Evolutionary conservation across 1,284 basidiomycete species (phyloP).

Genomic region (Leccinum insigne): DNA sequence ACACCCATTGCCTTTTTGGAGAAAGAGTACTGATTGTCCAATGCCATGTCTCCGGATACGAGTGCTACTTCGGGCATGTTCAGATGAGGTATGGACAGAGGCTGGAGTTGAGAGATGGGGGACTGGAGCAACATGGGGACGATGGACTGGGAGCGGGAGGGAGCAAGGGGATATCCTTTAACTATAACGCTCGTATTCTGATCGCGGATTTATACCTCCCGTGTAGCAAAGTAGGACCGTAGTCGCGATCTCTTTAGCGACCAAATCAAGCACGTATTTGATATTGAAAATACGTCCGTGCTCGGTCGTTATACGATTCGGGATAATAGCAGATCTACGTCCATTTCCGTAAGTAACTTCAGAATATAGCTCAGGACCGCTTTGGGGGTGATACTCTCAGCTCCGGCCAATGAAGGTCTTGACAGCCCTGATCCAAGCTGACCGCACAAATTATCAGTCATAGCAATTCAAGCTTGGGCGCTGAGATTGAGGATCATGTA

Average conservation of each 20-base stretch:
- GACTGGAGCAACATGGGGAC: constrained; percentile 16
- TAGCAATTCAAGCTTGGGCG: constrained; percentile 5
- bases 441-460: constrained; percentile 12
- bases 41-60: constrained; percentile 43
- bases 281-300: constrained; percentile 36
- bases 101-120: constrained; percentile 36
- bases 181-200: constrained; percentile 21
- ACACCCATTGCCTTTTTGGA: constrained; percentile 41
- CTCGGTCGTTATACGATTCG: constrained; percentile 31
- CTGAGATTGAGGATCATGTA: too few relatives aligned
- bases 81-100: constrained; percentile 55
- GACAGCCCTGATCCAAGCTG: constrained; percentile 21
- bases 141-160: constrained; percentile 10
- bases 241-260: constrained; percentile 26
- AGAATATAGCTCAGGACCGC: constrained; percentile 9
- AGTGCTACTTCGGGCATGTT: constrained; percentile 56
- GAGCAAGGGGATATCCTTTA: constrained; percentile 20
- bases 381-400: constrained; percentile 22
- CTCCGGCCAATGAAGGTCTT: constrained; percentile 21
- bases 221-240: constrained; percentile 29
- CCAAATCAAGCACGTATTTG: constrained; percentile 35
- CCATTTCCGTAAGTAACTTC: constrained; percentile 25
- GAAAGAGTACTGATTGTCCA: constrained; percentile 46
- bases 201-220: constrained; percentile 33
- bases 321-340: constrained; percentile 29